Conservation (phyloP, 768 basidiomycete genomes). For the Suillus discolor region DNA sequence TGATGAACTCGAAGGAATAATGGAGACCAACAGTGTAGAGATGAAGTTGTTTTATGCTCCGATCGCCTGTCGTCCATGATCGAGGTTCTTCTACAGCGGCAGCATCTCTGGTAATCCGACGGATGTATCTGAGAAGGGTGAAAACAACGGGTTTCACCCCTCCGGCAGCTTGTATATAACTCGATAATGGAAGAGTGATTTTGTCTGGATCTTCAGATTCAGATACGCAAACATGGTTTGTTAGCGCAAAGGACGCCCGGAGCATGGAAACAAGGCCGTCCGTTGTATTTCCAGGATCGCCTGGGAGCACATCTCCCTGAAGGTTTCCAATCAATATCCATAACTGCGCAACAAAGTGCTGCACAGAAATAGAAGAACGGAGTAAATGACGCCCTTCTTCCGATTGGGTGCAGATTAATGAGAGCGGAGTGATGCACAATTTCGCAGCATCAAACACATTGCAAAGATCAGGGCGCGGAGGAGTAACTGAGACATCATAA, state of each 20-base stretch:
- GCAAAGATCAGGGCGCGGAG: neutral
- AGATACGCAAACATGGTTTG: neutral
- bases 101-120: neutral
- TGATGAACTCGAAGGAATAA: neutral
- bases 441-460: neutral
- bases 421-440: neutral
- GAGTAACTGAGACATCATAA: neutral
- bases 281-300: neutral
- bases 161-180: neutral
- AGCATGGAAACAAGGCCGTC: neutral
- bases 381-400: neutral
- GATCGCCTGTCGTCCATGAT: neutral
- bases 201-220: neutral
- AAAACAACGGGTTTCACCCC: neutral
- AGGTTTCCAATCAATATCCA: neutral
- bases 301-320: neutral
- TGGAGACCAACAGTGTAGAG: neutral
- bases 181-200: neutral
- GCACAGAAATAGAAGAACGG: neutral
- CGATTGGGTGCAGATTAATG: neutral
- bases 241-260: neutral
- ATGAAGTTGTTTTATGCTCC: neutral
- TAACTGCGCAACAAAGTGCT: neutral
- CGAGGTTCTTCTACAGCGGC: neutral
- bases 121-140: neutral